Percentiles rank a stretch among this genome's conserved stretches.
phyloP scores from a whole-genome alignment of 768 basidiomycete genomes.

The Suillus fuscotomentosus region DNA sequence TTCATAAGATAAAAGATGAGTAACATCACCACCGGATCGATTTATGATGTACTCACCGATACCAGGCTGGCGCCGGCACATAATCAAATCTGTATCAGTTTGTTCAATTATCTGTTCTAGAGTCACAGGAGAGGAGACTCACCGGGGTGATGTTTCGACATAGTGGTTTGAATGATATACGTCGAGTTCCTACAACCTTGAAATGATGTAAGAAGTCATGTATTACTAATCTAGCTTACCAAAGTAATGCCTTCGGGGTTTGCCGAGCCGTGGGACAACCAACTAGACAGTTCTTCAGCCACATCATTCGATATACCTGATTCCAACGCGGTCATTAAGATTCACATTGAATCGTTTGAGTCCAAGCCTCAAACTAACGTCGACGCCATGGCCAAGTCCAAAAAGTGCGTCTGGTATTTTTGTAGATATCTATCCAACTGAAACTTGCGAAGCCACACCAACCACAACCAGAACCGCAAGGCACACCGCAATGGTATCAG shows the following conservation, averaged over 20 bases:
- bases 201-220: not conserved
- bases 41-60: constrained; percentile 62
- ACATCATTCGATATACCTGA: constrained; percentile 15
- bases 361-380: constrained; percentile 12
- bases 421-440: constrained; percentile 13
- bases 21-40: not conserved
- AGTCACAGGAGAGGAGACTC: constrained; percentile 5
- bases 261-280: constrained; percentile 12
- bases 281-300: constrained; percentile 36
- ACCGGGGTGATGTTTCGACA: constrained; percentile 95
- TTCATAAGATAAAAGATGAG: constrained; percentile 7
- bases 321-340: not conserved
- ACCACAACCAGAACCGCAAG: constrained; percentile 96
- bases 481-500: constrained; percentile 98
- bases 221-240: constrained; percentile 11
- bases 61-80: constrained; percentile 97
- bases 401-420: constrained; percentile 64
- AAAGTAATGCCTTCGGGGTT: constrained; percentile 12
- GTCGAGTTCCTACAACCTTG: not conserved
- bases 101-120: not conserved
- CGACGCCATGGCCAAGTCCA: constrained; percentile 89
- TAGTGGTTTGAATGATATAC: constrained; percentile 24
- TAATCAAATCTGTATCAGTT: constrained; percentile 75
- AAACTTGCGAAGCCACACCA: constrained; percentile 66
- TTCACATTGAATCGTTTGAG: not conserved